A percentile compares a stretch with the other conserved stretches of the same genome.
These are phyloP conservation scores for Cladobotryum mycophilum DNA, from an alignment of 2,329 filamentous ascomycete genomes.

Conservation along the genomic window DNA sequence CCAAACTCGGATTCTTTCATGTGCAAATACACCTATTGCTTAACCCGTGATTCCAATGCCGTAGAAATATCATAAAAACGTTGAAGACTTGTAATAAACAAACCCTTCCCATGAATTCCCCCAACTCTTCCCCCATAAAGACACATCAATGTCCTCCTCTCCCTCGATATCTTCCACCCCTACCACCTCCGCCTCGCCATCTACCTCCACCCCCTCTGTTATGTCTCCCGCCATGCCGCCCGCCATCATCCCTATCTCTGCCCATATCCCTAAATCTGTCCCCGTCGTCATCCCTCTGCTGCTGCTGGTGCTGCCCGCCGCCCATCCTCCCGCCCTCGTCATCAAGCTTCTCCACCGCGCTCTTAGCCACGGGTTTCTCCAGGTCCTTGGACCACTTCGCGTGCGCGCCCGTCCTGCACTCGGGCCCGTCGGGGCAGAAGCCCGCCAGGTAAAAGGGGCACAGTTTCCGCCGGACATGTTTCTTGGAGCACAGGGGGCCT, in stretches of 20 bases:
- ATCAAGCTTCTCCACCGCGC: slow-evolving; percentile 53
- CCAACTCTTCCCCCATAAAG: neutral
- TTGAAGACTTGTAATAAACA: slow-evolving; percentile 1
- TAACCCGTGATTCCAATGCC: neutral
- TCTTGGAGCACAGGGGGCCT: slow-evolving; percentile 79
- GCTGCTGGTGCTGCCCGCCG: neutral
- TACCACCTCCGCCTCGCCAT: slow-evolving; percentile 28
- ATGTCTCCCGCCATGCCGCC: slow-evolving; percentile 26
- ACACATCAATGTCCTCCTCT: slow-evolving; percentile 25
- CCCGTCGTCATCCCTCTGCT: slow-evolving; percentile 30
- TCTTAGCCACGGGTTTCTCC: slow-evolving; percentile 67
- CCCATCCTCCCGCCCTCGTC: slow-evolving; percentile 31
- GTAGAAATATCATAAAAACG: slow-evolving; percentile 8
- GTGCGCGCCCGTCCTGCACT: slow-evolving; percentile 76
- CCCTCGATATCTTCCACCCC: slow-evolving; percentile 33
- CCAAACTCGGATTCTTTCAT: too few relatives aligned
- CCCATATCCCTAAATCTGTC: slow-evolving; percentile 30
- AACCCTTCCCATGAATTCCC: neutral
- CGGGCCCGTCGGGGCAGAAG: slow-evolving; percentile 79
- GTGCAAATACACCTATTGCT: neutral
- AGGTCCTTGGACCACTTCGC: slow-evolving; percentile 73
- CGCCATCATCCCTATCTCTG: slow-evolving; percentile 28
- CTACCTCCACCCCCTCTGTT: slow-evolving; percentile 19
- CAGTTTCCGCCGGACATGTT: slow-evolving; percentile 74
- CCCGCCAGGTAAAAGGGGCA: slow-evolving; percentile 86